A percentile compares a stretch with the other conserved stretches of the same genome.
Conservation (phyloP, 2,329 filamentous ascomycete species). For the Pseudocercospora eumusae region DNA sequence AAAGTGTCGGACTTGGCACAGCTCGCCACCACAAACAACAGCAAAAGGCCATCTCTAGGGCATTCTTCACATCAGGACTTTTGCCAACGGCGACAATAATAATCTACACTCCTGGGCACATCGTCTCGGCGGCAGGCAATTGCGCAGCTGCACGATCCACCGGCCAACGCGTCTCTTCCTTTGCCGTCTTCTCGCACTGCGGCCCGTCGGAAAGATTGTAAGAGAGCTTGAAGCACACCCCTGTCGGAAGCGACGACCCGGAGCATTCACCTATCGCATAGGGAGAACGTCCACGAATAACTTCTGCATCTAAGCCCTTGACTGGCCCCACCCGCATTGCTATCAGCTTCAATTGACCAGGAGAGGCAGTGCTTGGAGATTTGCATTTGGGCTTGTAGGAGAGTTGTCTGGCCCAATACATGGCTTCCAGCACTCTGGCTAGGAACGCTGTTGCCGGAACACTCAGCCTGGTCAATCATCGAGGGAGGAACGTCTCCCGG, state of each 20-base stretch:
- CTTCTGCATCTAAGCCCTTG: neutral
- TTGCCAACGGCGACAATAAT: neutral
- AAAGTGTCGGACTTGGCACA: neutral
- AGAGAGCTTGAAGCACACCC: slow-evolving; percentile 9
- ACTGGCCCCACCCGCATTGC: neutral
- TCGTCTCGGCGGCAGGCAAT: neutral
- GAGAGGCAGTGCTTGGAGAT: neutral
- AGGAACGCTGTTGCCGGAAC: slow-evolving; percentile 7
- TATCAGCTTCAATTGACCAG: neutral
- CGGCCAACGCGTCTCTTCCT: neutral
- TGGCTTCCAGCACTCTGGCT: slow-evolving; percentile 10
- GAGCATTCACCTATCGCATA: neutral
- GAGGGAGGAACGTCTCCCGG: slow-evolving; percentile 4
- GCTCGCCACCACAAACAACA: neutral
- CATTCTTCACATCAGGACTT: neutral
- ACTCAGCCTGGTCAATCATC: neutral
- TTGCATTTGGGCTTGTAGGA: neutral
- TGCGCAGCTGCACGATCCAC: slow-evolving; percentile 3
- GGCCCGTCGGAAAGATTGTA: neutral
- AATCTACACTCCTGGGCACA: neutral
- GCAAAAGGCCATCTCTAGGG: neutral
- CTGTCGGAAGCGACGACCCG: neutral
- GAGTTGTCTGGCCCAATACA: neutral
- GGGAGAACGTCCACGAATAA: neutral
- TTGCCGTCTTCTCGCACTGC: neutral